Evolutionary conservation across 164 flowering plant genomes (phyloP).

Genomic region (Piper longum): DNA sequence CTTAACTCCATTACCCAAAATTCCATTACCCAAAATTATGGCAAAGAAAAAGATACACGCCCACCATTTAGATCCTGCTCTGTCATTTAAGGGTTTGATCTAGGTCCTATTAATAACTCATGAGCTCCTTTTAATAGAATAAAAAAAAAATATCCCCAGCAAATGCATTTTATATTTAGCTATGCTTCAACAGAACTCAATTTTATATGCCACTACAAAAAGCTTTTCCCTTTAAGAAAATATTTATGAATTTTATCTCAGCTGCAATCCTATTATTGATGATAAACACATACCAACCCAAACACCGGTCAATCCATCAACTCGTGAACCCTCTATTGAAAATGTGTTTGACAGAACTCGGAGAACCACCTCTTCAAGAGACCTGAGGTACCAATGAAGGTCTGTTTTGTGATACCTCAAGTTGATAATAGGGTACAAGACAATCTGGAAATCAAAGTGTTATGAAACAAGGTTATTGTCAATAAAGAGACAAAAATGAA

Average conservation of each 20-base stretch:
- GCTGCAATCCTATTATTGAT: too few species aligned
- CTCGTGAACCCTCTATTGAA: conserved; percentile 62
- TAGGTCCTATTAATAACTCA: too few species aligned
- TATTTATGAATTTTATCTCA: too few species aligned
- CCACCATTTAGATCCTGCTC: too few species aligned
- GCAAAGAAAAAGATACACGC: neutral
- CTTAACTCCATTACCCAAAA: neutral
- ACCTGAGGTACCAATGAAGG: conserved; percentile 98
- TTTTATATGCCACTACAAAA: too few species aligned
- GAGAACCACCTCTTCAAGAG: conserved; percentile 90
- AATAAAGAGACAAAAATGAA: too few species aligned
- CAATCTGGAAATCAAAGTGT: conserved; percentile 32
- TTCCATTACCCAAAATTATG: neutral
- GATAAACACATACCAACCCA: conserved; percentile 58
- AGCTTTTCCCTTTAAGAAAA: too few species aligned
- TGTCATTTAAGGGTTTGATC: too few species aligned
- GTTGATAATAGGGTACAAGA: conserved; percentile 86
- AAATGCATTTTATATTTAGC: too few species aligned
- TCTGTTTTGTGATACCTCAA: conserved; percentile 88
- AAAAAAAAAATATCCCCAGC: too few species aligned
- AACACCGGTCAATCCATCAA: conserved; percentile 81
- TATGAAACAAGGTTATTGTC: neutral
- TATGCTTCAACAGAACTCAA: too few species aligned
- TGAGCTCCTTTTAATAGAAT: too few species aligned
- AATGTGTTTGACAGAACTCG: conserved; percentile 66